Conservation (phyloP, 768 basidiomycete species). For the Xanthoconium purpureum region DNA sequence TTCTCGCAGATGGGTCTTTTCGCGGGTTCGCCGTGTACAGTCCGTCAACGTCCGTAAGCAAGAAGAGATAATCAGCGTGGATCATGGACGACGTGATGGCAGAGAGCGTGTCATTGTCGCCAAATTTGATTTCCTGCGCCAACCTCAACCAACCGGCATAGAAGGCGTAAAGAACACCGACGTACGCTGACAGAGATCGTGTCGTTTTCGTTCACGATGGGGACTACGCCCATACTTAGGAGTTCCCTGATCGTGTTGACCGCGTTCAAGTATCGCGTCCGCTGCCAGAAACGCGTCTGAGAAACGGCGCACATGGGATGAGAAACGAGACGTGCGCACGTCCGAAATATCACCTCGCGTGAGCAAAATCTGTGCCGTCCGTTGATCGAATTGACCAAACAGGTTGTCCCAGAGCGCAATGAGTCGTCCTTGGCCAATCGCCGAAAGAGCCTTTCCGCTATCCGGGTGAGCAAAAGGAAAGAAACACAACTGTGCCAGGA, state of each 20-base stretch:
- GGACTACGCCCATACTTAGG: conserved; percentile 89
- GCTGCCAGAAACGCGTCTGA: conserved; percentile 42
- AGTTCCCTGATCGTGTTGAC: conserved; percentile 94
- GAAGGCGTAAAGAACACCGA: conserved; percentile 11
- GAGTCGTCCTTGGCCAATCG: conserved; percentile 93
- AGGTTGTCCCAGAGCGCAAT: conserved; percentile 98
- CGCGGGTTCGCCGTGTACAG: conserved; percentile 94
- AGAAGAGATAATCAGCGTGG: conserved; percentile 94
- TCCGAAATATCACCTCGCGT: conserved; percentile 97
- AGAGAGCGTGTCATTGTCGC: conserved; percentile 97
- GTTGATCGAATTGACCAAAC: conserved; percentile 90
- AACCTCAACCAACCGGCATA: conserved; percentile 1
- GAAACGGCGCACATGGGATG: neutral
- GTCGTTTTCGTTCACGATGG: conserved; percentile 99
- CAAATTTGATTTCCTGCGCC: conserved; percentile 96
- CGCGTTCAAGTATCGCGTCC: conserved; percentile 94
- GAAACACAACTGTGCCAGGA: neutral
- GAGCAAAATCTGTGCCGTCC: conserved; percentile 91
- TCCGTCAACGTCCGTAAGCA: conserved; percentile 95
- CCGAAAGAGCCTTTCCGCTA: conserved; percentile 77
- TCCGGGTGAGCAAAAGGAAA: conserved; percentile 16
- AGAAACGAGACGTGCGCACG: conserved; percentile 43
- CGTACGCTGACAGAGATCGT: conserved; percentile 95
- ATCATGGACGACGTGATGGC: conserved; percentile 98
- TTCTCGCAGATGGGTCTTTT: conserved; percentile 78